Percentiles rank a stretch among this genome's conserved stretches.
Evolutionary conservation across 2,329 filamentous ascomycete species (phyloP).

Genomic region (Pseudogymnoascus sp.): DNA sequence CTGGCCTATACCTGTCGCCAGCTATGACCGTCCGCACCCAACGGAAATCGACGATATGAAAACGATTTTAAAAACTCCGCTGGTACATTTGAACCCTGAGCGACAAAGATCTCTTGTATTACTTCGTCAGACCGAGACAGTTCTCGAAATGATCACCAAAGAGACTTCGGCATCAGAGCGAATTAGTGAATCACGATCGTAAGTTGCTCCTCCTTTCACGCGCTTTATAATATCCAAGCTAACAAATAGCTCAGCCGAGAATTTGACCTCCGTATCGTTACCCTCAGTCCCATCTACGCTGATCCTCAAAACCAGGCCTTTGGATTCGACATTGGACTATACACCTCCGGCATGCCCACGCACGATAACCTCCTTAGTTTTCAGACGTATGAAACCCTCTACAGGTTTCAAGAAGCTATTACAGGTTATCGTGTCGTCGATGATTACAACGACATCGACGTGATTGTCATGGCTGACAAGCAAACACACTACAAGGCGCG

Average conservation of each 20-base stretch:
- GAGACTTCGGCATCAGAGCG: slow-evolving; percentile 9
- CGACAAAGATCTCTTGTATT: slow-evolving; percentile 6
- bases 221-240: not conserved
- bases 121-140: slow-evolving; percentile 4
- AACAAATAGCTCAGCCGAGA: not conserved
- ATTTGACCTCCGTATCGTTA: slow-evolving; percentile 4
- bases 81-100: not conserved
- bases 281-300: slow-evolving; percentile 10
- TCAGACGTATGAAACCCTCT: not conserved
- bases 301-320: slow-evolving; percentile 1
- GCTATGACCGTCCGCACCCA: not conserved
- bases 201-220: not conserved
- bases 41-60: slow-evolving; percentile 7
- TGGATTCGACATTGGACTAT: slow-evolving; percentile 2
- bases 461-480: slow-evolving; percentile 6
- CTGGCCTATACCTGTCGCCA: not conserved
- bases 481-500: slow-evolving; percentile 8
- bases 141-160: slow-evolving; percentile 11
- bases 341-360: slow-evolving; percentile 1
- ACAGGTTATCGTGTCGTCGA: slow-evolving; percentile 8
- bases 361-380: slow-evolving; percentile 11
- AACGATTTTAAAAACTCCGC: slow-evolving; percentile 4
- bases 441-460: slow-evolving; percentile 1
- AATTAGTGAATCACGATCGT: not conserved
- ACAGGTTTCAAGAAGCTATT: slow-evolving; percentile 10